A percentile compares a stretch with the other conserved stretches of the same genome.
These are phyloP conservation scores for Puccinia horiana DNA, from an alignment of 1,284 basidiomycete genomes.

Conservation along the genomic window DNA sequence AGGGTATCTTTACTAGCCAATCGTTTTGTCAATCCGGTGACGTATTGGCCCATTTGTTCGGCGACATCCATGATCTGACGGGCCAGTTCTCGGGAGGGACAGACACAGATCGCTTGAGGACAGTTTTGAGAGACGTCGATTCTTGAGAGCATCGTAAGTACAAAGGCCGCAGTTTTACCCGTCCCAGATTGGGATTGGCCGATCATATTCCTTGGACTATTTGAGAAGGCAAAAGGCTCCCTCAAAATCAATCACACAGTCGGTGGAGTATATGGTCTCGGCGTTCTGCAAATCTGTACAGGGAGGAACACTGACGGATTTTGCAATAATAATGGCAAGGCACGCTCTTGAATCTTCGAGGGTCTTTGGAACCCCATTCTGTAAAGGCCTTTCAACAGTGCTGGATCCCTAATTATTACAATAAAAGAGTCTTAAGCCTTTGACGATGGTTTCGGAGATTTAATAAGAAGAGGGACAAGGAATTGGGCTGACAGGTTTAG, in stretches of 20 bases:
- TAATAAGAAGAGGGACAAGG: background rate
- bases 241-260: background rate
- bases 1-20: constrained; percentile 83
- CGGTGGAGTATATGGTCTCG: background rate
- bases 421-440: constrained; percentile 11
- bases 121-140: constrained; percentile 80
- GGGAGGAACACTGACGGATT: constrained; percentile 71
- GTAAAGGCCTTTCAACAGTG: constrained; percentile 94
- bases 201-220: constrained; percentile 93
- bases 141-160: constrained; percentile 93
- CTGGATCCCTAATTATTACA: constrained; percentile 63
- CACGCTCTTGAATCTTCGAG: constrained; percentile 98
- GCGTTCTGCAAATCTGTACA: background rate
- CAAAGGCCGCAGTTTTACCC: constrained; percentile 98
- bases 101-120: constrained; percentile 71
- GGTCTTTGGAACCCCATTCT: constrained; percentile 96
- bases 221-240: background rate
- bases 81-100: constrained; percentile 93
- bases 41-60: constrained; percentile 87
- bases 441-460: background rate
- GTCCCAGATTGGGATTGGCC: constrained; percentile 99
- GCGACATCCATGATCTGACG: constrained; percentile 97
- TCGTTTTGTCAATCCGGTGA: constrained; percentile 81
- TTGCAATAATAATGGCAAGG: constrained; percentile 82
- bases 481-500: constrained; percentile 68